Evolutionary conservation across 352 stramenopile species (phyloP), one percentile per base, ranked within the genome.

Genomic region (Elongisporangium anandrum): DNA sequence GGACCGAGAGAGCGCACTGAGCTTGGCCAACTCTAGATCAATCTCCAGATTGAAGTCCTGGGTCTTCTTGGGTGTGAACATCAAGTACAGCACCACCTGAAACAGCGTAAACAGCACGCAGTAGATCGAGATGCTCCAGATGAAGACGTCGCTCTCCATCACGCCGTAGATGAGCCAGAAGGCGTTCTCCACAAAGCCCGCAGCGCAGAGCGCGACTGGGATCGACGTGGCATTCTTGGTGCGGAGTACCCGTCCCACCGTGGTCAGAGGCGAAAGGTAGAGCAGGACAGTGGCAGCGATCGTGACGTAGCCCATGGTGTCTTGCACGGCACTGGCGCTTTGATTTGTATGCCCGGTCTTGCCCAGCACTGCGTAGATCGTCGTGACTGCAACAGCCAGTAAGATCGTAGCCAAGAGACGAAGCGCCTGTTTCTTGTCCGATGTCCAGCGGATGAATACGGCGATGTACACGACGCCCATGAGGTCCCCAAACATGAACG

Each of bases 101-200:
- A 67, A 34, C 13, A 75, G 50, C 26, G 75, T 68, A n/a, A 77
- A 52, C 17, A 47, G 17, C 16, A 65, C 63, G 19, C 73, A 62
- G 21, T 54, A 50, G 38, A 71, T 52, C 1, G 65, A 54, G 22
- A 79, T 66, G 24, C 24, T 7, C 24, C 24, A 34, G 23, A 87
- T 65, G 48, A 81, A 65, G 19, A 39, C 56, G 41, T 81, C 68
- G 29, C 59, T 17, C 16, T 74, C 57, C 22, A 85, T 54, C 45
- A 57, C 60, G 26, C 70, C 70, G 60, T 81, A 87, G 16, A 67
- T 60, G 41, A 83, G 61, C 74, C 75, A 87, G 17, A 78, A 64
- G 20, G 64, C 55, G 59, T 85, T 87, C 61, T 84, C 82, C 45
- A 64, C 24, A 10, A 72, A 61, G 3, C 70, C 78, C 0, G 70